phyloP scores from a whole-genome alignment of 2,329 filamentous ascomycete species.

The Magnaporthiopsis rhizophila region DNA sequence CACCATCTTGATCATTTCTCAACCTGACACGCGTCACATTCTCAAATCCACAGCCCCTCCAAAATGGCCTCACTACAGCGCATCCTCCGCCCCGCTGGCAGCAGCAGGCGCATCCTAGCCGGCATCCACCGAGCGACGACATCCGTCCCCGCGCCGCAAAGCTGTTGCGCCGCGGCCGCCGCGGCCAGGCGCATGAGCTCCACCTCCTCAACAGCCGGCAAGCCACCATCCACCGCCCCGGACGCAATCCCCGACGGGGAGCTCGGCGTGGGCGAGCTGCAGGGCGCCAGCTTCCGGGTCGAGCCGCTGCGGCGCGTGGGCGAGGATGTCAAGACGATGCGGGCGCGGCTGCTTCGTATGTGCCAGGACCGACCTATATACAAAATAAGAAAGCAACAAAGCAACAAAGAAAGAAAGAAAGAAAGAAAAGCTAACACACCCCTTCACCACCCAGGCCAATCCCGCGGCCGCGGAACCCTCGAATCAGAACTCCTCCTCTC shows the following conservation, averaged over 20 bases:
- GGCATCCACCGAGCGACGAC: slow-evolving; percentile 7
- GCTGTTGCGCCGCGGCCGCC: slow-evolving; percentile 6
- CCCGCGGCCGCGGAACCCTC: slow-evolving; percentile 89
- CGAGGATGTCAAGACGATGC: slow-evolving; percentile 79
- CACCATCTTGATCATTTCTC: no score
- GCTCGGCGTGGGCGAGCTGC: slow-evolving; percentile 76
- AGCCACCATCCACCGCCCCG: slow-evolving; percentile 13
- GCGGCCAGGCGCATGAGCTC: slow-evolving; percentile 3
- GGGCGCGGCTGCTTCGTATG: slow-evolving; percentile 70
- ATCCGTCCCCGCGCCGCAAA: not conserved
- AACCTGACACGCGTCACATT: no score
- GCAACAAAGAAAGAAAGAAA: no score
- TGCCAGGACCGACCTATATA: not conserved
- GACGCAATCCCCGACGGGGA: slow-evolving; percentile 37
- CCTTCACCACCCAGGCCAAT: slow-evolving; percentile 63
- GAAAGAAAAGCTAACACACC: slow-evolving; percentile 4
- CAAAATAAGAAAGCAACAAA: no score
- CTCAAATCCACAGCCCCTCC: no score
- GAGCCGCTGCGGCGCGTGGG: slow-evolving; percentile 80
- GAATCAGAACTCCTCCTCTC: slow-evolving; percentile 94
- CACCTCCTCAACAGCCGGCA: slow-evolving; percentile 6
- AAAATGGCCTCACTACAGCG: slow-evolving; percentile 8
- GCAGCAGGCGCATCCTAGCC: slow-evolving; percentile 12
- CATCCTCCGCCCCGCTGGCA: slow-evolving; percentile 9
- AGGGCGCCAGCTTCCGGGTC: slow-evolving; percentile 78